Evolutionary conservation across 2,329 filamentous ascomycete genomes (phyloP).

Genomic region (Didymella sp.): DNA sequence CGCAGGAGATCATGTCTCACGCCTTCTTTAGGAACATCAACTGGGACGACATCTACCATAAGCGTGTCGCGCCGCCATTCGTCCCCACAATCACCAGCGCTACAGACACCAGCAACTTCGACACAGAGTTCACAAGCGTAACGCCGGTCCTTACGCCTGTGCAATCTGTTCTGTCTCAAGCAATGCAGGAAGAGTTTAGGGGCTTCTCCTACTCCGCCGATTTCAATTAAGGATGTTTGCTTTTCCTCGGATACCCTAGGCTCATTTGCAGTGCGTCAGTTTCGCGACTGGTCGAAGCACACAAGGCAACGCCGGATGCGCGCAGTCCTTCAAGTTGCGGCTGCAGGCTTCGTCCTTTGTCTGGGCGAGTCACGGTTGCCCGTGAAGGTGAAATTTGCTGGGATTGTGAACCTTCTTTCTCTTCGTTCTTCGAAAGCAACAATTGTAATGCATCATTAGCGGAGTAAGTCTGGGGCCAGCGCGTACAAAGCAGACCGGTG

Average conservation of each 20-base stretch:
- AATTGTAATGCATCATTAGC: constrained; percentile 21
- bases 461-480: not conserved
- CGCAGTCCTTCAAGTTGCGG: not conserved
- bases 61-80: constrained; percentile 88
- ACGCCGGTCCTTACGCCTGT: constrained; percentile 97
- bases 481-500: not conserved
- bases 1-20: constrained; percentile 98
- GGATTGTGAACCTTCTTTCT: constrained; percentile 11
- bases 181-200: constrained; percentile 99
- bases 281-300: not conserved
- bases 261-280: constrained; percentile 12
- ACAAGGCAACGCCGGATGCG: not conserved
- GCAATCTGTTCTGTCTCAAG: constrained; percentile 94
- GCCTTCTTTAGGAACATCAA: constrained; percentile 98
- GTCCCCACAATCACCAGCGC: constrained; percentile 86
- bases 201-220: constrained; percentile 97
- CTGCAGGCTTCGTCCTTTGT: not conserved
- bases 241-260: constrained; percentile 30
- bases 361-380: not conserved
- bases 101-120: constrained; percentile 99
- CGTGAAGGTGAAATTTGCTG: constrained; percentile 4
- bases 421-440: constrained; percentile 19
- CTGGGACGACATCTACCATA: constrained; percentile 99
- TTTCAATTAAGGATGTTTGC: constrained; percentile 63
- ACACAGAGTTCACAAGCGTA: constrained; percentile 97